Evolutionary conservation across 1,284 basidiomycete species (phyloP).

Genomic region (Mixia osmundae): DNA sequence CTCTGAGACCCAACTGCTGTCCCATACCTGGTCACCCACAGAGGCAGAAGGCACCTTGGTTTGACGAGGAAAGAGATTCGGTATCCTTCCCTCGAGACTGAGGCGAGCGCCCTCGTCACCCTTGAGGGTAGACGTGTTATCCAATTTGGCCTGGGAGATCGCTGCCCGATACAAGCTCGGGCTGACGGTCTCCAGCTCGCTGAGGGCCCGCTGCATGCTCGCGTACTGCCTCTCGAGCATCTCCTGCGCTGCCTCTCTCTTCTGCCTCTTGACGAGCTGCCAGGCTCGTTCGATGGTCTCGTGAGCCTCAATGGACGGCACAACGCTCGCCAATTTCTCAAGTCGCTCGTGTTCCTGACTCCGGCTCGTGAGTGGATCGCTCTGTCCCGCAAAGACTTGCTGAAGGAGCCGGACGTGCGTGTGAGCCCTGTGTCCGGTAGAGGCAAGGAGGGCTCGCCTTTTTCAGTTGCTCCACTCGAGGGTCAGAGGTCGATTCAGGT

Average conservation of each 20-base stretch:
- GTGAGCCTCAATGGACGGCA: conserved; percentile 41
- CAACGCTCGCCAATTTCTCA: conserved; percentile 8
- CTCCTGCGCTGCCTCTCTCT: conserved; percentile 36
- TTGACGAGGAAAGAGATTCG: conserved; percentile 1
- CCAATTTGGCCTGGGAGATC: neutral
- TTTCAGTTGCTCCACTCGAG: no score
- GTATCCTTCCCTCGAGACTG: neutral
- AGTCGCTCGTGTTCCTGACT: conserved; percentile 7
- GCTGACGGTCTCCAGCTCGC: neutral
- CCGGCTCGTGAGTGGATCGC: neutral
- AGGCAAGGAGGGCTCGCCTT: no score
- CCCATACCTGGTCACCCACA: neutral
- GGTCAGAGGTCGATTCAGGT: no score
- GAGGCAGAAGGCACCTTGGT: neutral
- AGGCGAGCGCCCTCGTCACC: neutral
- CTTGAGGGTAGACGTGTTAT: neutral
- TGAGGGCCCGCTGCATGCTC: conserved; percentile 10
- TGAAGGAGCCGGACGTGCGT: neutral
- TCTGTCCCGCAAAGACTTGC: neutral
- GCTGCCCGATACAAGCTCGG: conserved; percentile 1
- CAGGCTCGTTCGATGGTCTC: conserved; percentile 82
- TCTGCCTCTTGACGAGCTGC: conserved; percentile 50
- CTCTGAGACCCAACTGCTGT: neutral
- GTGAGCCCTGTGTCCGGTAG: no score
- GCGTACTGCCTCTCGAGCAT: conserved; percentile 11